Base-by-base conservation (phyloP, 192 early-diverging fungal genomes). In the Coemansia erecta region DNA sequence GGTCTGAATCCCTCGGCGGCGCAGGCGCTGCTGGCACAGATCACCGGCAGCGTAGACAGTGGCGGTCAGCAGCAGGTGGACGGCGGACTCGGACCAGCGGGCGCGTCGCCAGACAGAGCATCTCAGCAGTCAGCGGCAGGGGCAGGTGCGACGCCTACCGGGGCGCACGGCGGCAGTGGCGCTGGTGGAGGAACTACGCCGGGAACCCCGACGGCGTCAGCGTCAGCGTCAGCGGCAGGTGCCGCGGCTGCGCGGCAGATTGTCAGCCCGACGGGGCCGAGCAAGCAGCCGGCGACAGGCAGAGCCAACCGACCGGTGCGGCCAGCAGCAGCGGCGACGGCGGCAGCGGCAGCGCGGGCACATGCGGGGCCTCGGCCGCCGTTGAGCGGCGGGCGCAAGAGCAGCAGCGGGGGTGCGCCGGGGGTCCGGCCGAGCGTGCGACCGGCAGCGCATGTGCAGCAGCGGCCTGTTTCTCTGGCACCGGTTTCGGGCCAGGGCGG, bases 11-110 rank as follows among this genome's bases (percentile, higher is more conserved):
- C 63, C 4, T 50, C 67, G 12, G 60, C 63, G 3, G 68, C 73
- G 0, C 73, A 77, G 14, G 68, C 73, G 24, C 40, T 77, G 33
- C 65, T 77, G 19, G 73, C 68, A 0, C 73, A 77, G 19, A 70
- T 77, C 12, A 63, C 73, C 0, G 68, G 68, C 1, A 70, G 60
- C 50, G 57, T 48, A 3, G 73, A 69, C 45, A 70, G 51, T 15
- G 58, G 60, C 35, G 51, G 60, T 42, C 66, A 61, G n/a, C 65
- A 66, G 28, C 55, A 41, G 48, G n/a, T 26, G 17, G 44, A 45
- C 12, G 17, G 17, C 7, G 28, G 28, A 31, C 4, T 31, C 7
- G 28, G 28, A 7, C 4, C 28, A 31, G 28, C 28, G 4, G 7
- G 28, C 7, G 28, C 4, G 2, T 31, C 28, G 7, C 28, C 28